Conservation (phyloP, 495 filamentous ascomycete species). For the Lentithecium fluviatile region DNA sequence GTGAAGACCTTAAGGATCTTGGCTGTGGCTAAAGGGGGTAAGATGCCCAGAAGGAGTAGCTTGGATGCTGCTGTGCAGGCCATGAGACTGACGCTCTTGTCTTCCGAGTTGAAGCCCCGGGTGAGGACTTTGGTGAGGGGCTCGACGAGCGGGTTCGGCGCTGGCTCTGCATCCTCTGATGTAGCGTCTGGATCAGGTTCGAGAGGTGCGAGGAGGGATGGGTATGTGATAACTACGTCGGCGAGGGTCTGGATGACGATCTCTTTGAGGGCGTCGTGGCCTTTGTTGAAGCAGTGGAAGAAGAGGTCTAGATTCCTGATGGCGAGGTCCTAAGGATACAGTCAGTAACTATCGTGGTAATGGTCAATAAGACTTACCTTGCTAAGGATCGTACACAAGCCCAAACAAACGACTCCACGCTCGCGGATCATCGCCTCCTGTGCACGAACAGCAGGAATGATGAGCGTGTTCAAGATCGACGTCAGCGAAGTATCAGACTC, state of each 20-base stretch:
- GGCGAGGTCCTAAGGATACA: conserved; percentile 63
- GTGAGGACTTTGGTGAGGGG: conserved; percentile 74
- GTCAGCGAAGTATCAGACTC: conserved; percentile 85
- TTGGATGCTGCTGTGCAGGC: conserved; percentile 81
- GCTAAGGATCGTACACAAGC: conserved; percentile 87
- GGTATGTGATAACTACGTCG: conserved; percentile 87
- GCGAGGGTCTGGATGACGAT: conserved; percentile 90
- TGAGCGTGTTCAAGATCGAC: conserved; percentile 92
- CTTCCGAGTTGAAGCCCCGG: conserved; percentile 70
- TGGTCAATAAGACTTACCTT: conserved; percentile 53
- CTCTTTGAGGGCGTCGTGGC: conserved; percentile 82
- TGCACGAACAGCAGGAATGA: conserved; percentile 89
- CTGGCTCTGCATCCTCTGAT: conserved; percentile 35
- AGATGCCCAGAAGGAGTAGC: conserved; percentile 70
- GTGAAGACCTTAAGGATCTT: conserved; percentile 80
- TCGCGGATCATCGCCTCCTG: conserved; percentile 93
- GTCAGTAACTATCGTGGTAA: neutral
- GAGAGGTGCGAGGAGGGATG: conserved; percentile 59
- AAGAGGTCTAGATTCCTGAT: conserved; percentile 92
- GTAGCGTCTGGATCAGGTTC: conserved; percentile 40
- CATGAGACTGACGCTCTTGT: conserved; percentile 62
- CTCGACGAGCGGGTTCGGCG: conserved; percentile 49
- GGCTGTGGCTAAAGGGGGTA: conserved; percentile 49
- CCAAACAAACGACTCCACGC: conserved; percentile 81
- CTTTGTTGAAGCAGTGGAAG: conserved; percentile 92